Percentiles rank a stretch among this genome's conserved stretches.
Evolutionary conservation across 768 basidiomycete genomes (phyloP).

Genomic region (Leccinum aurantiacum): DNA sequence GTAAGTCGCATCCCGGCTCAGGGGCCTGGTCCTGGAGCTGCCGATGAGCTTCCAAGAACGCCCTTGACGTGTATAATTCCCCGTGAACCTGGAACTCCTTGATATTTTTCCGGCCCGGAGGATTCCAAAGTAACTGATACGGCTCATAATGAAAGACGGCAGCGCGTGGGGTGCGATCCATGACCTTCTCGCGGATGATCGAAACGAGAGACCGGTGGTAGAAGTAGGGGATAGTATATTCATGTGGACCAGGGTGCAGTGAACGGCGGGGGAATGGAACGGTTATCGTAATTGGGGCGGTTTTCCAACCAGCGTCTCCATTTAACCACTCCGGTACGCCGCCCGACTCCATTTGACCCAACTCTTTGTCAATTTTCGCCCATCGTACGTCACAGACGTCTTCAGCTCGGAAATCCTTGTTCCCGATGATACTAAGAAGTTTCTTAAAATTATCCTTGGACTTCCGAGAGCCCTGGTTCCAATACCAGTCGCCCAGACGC

Average conservation of each 20-base stretch:
- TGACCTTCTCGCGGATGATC: background rate
- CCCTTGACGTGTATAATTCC: background rate
- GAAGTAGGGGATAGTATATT: background rate
- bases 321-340: background rate
- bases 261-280: background rate
- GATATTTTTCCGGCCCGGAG: background rate
- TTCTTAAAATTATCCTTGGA: background rate
- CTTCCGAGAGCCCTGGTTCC: background rate
- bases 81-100: background rate
- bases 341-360: background rate
- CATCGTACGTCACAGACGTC: background rate
- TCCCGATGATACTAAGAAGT: background rate
- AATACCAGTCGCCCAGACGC: background rate
- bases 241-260: background rate
- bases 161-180: background rate
- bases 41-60: background rate
- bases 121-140: background rate
- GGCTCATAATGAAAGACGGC: background rate
- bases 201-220: background rate
- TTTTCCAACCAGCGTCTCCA: background rate
- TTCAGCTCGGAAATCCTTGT: background rate
- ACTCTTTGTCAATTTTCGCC: background rate
- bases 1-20: background rate
- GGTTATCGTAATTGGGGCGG: background rate
- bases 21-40: background rate